A percentile compares a stretch with the other conserved stretches of the same genome.
phyloP scores from a whole-genome alignment of 495 filamentous ascomycete genomes.

The Annulohypoxylon moriforme region DNA sequence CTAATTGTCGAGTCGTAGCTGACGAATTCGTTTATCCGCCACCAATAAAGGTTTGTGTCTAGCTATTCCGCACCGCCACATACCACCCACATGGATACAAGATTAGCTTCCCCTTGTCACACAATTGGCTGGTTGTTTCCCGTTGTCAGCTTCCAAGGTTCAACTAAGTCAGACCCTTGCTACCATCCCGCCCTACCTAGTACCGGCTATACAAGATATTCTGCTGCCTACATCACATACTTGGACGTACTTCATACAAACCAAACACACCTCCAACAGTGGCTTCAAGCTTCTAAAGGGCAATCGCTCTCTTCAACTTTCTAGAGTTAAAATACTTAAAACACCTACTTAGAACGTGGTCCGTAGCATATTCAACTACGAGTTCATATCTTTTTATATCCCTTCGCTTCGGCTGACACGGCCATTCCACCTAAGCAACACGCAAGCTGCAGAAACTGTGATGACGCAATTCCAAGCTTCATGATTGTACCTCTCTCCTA shows the following conservation, averaged over 20 bases:
- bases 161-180: not conserved
- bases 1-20: constrained; percentile 1
- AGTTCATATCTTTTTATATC: not conserved
- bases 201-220: not conserved
- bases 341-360: not conserved
- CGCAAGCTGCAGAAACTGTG: not conserved
- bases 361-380: not conserved
- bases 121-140: constrained; percentile 14
- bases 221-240: constrained; percentile 12
- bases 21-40: constrained; percentile 15
- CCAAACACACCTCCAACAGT: too few relatives aligned
- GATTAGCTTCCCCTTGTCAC: not conserved
- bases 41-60: not conserved
- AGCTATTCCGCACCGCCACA: constrained; percentile 5
- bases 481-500: constrained; percentile 21
- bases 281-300: too few relatives aligned
- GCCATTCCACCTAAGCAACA: not conserved
- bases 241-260: not conserved
- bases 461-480: constrained; percentile 38
- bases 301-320: not conserved
- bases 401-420: constrained; percentile 1
- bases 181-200: not conserved
- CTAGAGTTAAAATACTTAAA: not conserved
- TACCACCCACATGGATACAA: not conserved
- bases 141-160: not conserved